Percentiles rank a stretch among this genome's conserved stretches.
Conservation (phyloP, 805 yeast species). For the Kluyveromyces aestuarii region DNA sequence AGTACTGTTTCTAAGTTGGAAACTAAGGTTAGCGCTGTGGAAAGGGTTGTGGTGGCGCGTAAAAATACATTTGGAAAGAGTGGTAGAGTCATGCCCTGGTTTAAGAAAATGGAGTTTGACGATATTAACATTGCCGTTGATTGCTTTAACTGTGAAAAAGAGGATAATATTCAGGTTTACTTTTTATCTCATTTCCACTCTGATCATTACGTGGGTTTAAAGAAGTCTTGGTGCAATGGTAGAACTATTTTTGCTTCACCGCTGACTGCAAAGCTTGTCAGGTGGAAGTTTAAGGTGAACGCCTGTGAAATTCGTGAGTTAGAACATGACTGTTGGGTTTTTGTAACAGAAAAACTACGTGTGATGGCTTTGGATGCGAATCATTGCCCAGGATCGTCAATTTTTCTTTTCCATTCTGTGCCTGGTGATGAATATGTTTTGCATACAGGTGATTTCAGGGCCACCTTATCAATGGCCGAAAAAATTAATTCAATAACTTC, state of each 20-base stretch:
- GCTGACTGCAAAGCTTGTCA: slow-evolving; percentile 53
- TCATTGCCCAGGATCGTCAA: slow-evolving; percentile 94
- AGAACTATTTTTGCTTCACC: slow-evolving; percentile 56
- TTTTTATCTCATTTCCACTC: slow-evolving; percentile 81
- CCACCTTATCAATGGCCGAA: slow-evolving; percentile 41
- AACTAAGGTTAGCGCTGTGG: neutral
- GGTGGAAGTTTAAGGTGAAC: slow-evolving; percentile 45
- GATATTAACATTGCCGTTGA: slow-evolving; percentile 46
- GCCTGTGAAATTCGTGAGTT: slow-evolving; percentile 33
- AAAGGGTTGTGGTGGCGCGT: neutral
- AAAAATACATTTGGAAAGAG: neutral
- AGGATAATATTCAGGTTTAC: slow-evolving; percentile 40
- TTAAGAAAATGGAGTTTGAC: slow-evolving; percentile 9
- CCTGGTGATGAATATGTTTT: slow-evolving; percentile 28
- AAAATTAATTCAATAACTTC: slow-evolving; percentile 25
- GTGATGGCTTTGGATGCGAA: slow-evolving; percentile 76
- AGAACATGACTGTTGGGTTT: slow-evolving; percentile 34
- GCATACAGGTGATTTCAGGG: slow-evolving; percentile 94
- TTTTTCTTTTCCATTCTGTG: slow-evolving; percentile 53
- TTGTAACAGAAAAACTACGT: slow-evolving; percentile 35
- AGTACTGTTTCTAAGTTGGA: too few species aligned
- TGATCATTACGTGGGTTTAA: slow-evolving; percentile 87
- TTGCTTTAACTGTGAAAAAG: slow-evolving; percentile 42
- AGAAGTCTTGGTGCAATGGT: slow-evolving; percentile 68
- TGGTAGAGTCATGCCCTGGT: slow-evolving; percentile 6